A percentile compares a stretch with the other conserved stretches of the same genome.
These are phyloP conservation scores for Sutorius australiensis DNA, from an alignment of 768 basidiomycete genomes.

Conservation along the genomic window DNA sequence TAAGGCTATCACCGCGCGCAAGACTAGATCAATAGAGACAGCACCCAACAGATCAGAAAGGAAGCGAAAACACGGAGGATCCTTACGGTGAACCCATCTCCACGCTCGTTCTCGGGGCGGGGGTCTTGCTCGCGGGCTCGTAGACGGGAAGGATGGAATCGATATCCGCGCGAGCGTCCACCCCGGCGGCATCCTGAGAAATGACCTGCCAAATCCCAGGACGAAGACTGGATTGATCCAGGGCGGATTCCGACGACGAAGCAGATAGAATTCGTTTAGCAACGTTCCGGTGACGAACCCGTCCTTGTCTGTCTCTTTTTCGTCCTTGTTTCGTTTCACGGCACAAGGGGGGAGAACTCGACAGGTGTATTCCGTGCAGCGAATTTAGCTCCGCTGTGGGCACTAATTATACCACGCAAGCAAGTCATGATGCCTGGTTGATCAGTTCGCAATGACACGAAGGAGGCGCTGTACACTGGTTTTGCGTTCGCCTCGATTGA, in stretches of 20 bases:
- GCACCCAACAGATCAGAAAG: neutral
- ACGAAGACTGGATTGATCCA: constrained; percentile 15
- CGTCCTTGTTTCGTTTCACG: neutral
- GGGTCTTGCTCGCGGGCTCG: constrained; percentile 4
- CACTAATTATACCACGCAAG: neutral
- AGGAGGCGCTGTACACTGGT: neutral
- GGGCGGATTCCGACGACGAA: neutral
- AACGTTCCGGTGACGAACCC: neutral
- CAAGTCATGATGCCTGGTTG: neutral
- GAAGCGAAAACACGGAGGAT: neutral
- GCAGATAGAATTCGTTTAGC: neutral
- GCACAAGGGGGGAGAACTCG: neutral
- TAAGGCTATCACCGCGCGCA: neutral
- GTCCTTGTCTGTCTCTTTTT: neutral
- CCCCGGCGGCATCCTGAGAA: constrained; percentile 11
- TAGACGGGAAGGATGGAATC: constrained; percentile 24
- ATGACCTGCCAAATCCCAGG: constrained; percentile 24
- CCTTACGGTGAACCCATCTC: constrained; percentile 4
- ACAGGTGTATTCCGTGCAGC: neutral
- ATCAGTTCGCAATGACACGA: neutral
- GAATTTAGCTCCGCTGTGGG: neutral
- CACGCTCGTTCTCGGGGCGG: neutral
- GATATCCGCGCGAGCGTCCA: neutral
- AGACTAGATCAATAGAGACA: neutral
- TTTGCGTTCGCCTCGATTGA: neutral